Evolutionary conservation across 352 stramenopile genomes (phyloP).

Genomic region (Pythium guiyangense): DNA sequence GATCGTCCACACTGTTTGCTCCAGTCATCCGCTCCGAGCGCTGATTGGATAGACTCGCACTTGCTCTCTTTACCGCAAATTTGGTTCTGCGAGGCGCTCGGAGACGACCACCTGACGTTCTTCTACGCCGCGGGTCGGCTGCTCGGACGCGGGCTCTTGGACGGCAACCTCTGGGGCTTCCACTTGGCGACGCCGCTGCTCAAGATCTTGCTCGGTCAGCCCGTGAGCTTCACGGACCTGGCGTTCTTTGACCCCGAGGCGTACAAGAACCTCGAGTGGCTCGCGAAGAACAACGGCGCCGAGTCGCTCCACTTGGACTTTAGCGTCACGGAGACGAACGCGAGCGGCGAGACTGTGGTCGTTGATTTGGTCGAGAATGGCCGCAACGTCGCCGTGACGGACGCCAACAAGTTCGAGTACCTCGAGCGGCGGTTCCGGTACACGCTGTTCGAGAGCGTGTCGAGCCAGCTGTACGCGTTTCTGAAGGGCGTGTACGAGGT

Average conservation of each 20-base stretch:
- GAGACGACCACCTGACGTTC: too few species aligned
- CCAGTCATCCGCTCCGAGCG: too few species aligned
- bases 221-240: conserved; percentile 83
- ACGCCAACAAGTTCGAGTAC: conserved; percentile 90
- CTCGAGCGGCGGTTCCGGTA: too few species aligned
- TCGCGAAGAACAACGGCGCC: too few species aligned
- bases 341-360: conserved; percentile 10
- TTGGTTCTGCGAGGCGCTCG: too few species aligned
- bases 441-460: conserved; percentile 87
- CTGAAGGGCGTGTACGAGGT: conserved; percentile 93
- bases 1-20: too few species aligned
- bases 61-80: too few species aligned
- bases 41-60: too few species aligned
- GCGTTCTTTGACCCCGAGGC: conserved; percentile 36
- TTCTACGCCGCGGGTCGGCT: conserved; percentile 59
- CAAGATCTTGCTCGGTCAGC: conserved; percentile 96
- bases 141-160: conserved; percentile 57
- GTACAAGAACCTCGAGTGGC: conserved; percentile 44
- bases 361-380: conserved; percentile 42
- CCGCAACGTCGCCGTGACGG: conserved; percentile 86
- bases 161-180: conserved; percentile 90
- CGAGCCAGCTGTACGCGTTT: conserved; percentile 67
- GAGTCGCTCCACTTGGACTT: conserved; percentile 35
- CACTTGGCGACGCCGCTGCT: conserved; percentile 94
- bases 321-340: conserved; percentile 17